These are phyloP conservation scores for Oehlia diaphana DNA, from an alignment of 192 early-diverging fungal genomes.

Conservation along the genomic window DNA sequence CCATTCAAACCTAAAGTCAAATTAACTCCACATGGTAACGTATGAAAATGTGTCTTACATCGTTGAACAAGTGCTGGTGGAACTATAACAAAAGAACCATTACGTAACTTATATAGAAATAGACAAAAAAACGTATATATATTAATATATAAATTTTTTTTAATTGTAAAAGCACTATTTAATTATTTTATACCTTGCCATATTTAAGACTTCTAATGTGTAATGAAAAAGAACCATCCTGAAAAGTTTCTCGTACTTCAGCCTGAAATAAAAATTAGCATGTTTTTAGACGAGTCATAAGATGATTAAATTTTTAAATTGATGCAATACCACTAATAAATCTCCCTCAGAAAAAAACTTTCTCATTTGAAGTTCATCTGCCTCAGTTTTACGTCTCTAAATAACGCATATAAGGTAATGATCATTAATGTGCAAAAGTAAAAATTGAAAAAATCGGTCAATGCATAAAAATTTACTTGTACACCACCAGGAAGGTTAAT, in stretches of 20 bases:
- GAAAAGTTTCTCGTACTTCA: conserved; percentile 83
- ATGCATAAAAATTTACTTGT: conserved; percentile 53
- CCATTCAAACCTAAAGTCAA: conserved; percentile 95
- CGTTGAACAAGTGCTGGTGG: conserved; percentile 89
- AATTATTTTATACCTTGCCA: conserved; percentile 64
- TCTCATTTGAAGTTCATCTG: conserved; percentile 96
- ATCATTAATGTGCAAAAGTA: not conserved
- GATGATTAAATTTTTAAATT: not conserved
- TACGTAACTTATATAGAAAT: conserved; percentile 71
- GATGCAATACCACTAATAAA: conserved; percentile 70
- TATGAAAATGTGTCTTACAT: conserved; percentile 92
- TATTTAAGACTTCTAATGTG: conserved; percentile 91
- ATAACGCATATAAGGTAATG: not conserved
- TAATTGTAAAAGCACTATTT: not conserved
- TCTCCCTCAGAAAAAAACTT: conserved; percentile 94
- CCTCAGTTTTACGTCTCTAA: conserved; percentile 89
- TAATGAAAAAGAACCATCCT: conserved; percentile 82
- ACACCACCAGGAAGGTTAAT: conserved; percentile 96
- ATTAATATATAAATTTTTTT: conserved; percentile 36
- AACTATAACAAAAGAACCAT: conserved; percentile 76
- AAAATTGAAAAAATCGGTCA: not conserved
- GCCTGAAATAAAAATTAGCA: conserved; percentile 41
- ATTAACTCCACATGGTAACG: conserved; percentile 89
- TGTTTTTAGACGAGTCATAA: not conserved
- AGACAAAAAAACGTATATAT: conserved; percentile 50